Base-by-base conservation (phyloP, 2,329 filamentous ascomycete genomes). In the Xylariaceae sp. region DNA sequence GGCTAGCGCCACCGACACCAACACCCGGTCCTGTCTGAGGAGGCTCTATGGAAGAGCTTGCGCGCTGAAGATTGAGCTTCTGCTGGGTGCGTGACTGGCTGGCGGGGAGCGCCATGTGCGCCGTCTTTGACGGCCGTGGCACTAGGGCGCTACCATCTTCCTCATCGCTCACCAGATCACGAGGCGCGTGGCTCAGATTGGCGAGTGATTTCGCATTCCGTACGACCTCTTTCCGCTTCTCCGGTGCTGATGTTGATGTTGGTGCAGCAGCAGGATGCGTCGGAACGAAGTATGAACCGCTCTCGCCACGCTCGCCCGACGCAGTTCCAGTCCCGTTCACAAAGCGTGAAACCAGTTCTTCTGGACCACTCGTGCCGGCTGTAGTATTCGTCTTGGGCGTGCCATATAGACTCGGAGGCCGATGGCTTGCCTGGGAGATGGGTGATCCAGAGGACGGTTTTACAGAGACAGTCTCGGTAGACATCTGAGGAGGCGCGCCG, bases 51-150 rank as follows among this genome's bases (percentile, higher is more conserved):
- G 82, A 84, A 2, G 87, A 89, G 69, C 86, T 88, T 35, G 87
- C 88, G 44, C 88, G 82, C 69, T 90, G 87, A 1, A 91, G 79
- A 73, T 89, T 87, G 11, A 91, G 77, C 68, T 91, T 91, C 71
- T 90, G 87, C 73, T 90, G 87, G 1, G 87, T 89, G 11, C 88
- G 81, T 56, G 86, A 89, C 64, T 83, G 80, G 60, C 84, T 81
- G 1, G 80, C 79, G 0, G 78, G 72, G 1, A 75, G 75, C 1
- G 74, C 73, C 15, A 67, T 77, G 63, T 65, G 73, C 63, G 39
- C 75, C 62, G 75, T 73, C 66, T 67, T 74, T 67, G 64, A 77
- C 67, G 70, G 72, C 69, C 76, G 76, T 30, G 78, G 80, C 2
- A 78, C 75, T 11, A 83, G 70, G 41, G 76, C 79, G 58, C 79